Evolutionary conservation across 345 rosid genomes (phyloP).

Genomic region (Citrus cavaleriei): DNA sequence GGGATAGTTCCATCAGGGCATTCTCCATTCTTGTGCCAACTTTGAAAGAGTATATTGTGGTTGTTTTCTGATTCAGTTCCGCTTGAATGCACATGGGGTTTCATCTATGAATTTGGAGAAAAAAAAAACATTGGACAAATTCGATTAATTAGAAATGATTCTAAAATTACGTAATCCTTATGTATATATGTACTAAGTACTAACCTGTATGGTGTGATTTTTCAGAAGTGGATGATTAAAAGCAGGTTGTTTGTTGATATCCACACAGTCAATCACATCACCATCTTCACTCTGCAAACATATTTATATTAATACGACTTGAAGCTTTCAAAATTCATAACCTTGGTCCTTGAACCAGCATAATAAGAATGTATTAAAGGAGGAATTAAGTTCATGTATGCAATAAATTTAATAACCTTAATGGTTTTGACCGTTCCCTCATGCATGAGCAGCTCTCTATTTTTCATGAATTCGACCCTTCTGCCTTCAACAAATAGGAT

Average conservation of each 20-base stretch:
- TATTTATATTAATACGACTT: neutral
- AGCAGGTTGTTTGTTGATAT: slow-evolving; percentile 28
- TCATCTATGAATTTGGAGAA: neutral
- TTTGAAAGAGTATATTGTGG: neutral
- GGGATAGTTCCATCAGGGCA: slow-evolving; percentile 34
- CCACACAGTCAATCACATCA: slow-evolving; percentile 23
- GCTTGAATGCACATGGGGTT: slow-evolving; percentile 11
- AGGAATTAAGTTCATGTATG: no score
- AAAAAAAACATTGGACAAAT: neutral
- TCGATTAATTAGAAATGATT: neutral
- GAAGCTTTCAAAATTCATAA: neutral
- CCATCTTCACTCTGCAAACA: neutral
- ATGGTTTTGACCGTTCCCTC: slow-evolving; percentile 2
- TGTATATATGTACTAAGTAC: no score
- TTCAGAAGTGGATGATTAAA: slow-evolving; percentile 28
- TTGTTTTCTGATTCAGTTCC: neutral
- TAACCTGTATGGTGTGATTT: slow-evolving; percentile 21
- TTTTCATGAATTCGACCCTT: neutral
- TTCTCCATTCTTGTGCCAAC: slow-evolving; percentile 15
- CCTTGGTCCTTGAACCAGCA: no score
- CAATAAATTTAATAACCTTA: neutral
- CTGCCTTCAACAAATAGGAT: neutral
- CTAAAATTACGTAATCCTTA: neutral
- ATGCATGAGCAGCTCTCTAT: neutral
- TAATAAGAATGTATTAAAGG: no score